These are phyloP conservation scores for Dendryphion nanum DNA, from an alignment of 2,329 filamentous ascomycete species.

Conservation along the genomic window DNA sequence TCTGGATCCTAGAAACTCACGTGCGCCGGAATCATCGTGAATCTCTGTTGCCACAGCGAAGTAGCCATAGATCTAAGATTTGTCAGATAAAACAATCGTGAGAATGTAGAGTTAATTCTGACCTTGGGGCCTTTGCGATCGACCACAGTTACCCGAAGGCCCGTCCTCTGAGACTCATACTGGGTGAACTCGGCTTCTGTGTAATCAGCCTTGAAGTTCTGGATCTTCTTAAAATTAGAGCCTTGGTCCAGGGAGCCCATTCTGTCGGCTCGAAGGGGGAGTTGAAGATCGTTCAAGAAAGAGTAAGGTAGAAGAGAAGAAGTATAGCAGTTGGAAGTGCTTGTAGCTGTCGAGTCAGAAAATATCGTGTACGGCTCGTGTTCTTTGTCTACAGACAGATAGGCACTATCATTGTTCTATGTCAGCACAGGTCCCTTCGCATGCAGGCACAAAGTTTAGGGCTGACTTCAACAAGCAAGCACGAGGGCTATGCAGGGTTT, in stretches of 20 bases:
- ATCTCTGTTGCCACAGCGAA: conserved; percentile 97
- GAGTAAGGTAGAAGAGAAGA: no score
- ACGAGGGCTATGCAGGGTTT: no score
- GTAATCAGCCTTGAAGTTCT: conserved; percentile 86
- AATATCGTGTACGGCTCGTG: no score
- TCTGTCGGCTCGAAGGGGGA: no score
- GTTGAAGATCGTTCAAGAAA: no score
- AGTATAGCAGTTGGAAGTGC: no score
- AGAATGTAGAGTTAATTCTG: not conserved
- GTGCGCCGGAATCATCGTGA: conserved; percentile 92
- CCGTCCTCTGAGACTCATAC: conserved; percentile 92
- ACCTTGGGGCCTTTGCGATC: conserved; percentile 88
- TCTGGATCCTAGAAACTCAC: conserved; percentile 20
- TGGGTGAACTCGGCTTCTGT: conserved; percentile 85
- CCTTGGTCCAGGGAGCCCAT: conserved; percentile 39
- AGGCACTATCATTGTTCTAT: conserved; percentile 33
- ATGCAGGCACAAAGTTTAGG: no score
- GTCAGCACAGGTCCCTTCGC: conserved; percentile 12
- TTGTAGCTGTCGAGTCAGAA: no score
- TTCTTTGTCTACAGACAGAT: conserved; percentile 24
- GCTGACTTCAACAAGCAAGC: no score
- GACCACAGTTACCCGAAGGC: conserved; percentile 90
- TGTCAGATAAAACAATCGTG: not conserved
- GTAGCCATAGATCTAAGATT: conserved; percentile 69
- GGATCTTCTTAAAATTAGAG: conserved; percentile 74